A percentile compares a stretch with the other conserved stretches of the same genome.
phyloP scores from a whole-genome alignment of 2,329 filamentous ascomycete species.

The Colletotrichum gigasporum region DNA sequence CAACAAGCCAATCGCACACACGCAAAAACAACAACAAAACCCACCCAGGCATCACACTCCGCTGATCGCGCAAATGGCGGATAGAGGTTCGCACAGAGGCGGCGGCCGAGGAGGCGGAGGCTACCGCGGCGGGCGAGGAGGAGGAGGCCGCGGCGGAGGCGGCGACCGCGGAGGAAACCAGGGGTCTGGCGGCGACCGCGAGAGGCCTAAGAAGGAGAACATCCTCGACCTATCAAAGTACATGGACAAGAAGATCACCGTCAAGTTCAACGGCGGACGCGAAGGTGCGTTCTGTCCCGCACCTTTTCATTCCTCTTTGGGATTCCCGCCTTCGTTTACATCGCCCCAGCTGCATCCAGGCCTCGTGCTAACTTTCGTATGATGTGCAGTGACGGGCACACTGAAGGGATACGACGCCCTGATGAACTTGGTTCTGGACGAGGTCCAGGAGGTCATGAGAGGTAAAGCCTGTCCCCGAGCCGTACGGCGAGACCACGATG shows the following conservation, averaged over 20 bases:
- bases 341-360: neutral
- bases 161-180: conserved; percentile 48
- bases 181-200: conserved; percentile 52
- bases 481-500: neutral
- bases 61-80: conserved; percentile 54
- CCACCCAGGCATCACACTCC: conserved; percentile 13
- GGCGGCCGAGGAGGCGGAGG: conserved; percentile 55
- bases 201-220: conserved; percentile 97
- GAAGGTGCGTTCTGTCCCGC: conserved; percentile 71
- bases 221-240: conserved; percentile 96
- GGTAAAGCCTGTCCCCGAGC: conserved; percentile 59
- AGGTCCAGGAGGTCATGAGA: conserved; percentile 89
- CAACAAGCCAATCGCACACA: neutral
- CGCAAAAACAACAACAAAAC: conserved; percentile 3
- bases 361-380: neutral
- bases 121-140: conserved; percentile 54
- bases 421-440: conserved; percentile 97
- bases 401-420: conserved; percentile 96
- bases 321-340: too few relatives aligned
- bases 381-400: conserved; percentile 76
- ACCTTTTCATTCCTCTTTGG: neutral
- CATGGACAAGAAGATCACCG: conserved; percentile 93
- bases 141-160: conserved; percentile 50
- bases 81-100: conserved; percentile 59
- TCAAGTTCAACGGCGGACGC: conserved; percentile 95